phyloP scores from a whole-genome alignment of 345 rosid genomes.

The Zanthoxylum bungeanum region DNA sequence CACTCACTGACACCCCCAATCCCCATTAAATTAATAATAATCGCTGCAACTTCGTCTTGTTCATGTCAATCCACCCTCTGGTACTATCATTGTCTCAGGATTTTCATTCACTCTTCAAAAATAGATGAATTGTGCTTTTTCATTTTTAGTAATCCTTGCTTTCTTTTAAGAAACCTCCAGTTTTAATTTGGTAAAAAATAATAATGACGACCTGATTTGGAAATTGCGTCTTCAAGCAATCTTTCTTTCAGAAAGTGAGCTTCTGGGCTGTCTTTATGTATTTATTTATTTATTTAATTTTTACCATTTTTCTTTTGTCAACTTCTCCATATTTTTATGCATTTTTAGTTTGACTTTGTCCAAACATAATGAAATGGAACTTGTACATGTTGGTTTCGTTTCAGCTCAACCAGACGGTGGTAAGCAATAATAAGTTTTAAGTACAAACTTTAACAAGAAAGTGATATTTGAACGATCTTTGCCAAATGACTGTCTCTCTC shows the following conservation, averaged over 20 bases:
- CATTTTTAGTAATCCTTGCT: constrained; percentile 39
- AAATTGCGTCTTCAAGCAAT: constrained; percentile 35
- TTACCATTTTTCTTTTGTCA: not conserved
- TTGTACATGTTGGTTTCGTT: not conserved
- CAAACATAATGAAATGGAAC: not conserved
- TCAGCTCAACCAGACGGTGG: not conserved
- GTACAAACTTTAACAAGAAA: too few relatives aligned
- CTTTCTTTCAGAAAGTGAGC: constrained; percentile 9
- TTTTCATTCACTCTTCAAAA: constrained; percentile 22
- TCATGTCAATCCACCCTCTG: constrained; percentile 27
- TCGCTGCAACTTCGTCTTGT: constrained; percentile 22
- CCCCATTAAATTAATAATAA: too few relatives aligned
- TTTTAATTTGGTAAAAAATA: constrained; percentile 32
- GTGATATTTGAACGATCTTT: too few relatives aligned
- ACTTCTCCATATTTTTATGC: not conserved
- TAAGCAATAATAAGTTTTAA: too few relatives aligned
- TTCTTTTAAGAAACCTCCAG: constrained; percentile 38
- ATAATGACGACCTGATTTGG: constrained; percentile 28
- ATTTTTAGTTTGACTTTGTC: not conserved
- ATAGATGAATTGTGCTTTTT: constrained; percentile 20
- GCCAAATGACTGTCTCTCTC: too few relatives aligned
- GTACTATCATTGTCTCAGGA: constrained; percentile 14
- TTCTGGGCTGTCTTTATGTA: not conserved
- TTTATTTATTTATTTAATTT: not conserved
- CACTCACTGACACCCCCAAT: too few relatives aligned